Percentiles rank a stretch among this genome's conserved stretches.
Evolutionary conservation across 495 filamentous ascomycete genomes (phyloP).

Genomic region (Talaromyces wortmannii): DNA sequence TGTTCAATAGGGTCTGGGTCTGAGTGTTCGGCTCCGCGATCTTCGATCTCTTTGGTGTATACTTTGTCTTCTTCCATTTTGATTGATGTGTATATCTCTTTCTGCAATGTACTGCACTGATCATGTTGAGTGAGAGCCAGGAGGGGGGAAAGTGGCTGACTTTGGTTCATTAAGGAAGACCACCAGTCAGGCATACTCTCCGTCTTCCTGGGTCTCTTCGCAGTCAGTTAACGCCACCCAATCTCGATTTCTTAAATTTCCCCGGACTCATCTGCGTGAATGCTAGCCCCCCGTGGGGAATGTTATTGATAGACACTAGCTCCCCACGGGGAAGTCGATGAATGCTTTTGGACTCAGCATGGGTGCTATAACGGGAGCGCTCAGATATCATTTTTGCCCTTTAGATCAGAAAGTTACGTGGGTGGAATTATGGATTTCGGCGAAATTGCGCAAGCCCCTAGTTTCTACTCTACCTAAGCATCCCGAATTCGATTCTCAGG

Average conservation of each 20-base stretch:
- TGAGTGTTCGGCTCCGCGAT: not conserved
- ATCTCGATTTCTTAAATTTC: slow-evolving; percentile 1
- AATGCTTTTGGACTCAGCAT: slow-evolving; percentile 1
- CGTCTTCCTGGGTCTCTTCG: not conserved
- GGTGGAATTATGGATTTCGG: slow-evolving; percentile 1
- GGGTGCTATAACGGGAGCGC: not conserved
- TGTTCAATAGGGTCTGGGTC: slow-evolving; percentile 3
- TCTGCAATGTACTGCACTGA: slow-evolving; percentile 1
- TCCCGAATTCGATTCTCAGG: not conserved
- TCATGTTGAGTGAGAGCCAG: not conserved
- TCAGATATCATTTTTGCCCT: not conserved
- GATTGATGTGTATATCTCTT: slow-evolving; percentile 2
- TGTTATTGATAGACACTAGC: not conserved
- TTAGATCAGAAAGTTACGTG: not conserved
- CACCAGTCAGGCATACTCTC: not conserved
- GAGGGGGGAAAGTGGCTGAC: not conserved
- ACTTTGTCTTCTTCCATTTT: slow-evolving; percentile 3
- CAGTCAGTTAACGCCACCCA: not conserved
- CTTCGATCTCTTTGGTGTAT: not conserved
- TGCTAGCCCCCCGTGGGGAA: not conserved
- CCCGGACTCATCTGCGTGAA: not conserved
- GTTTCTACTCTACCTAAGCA: not conserved
- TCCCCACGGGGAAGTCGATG: not conserved
- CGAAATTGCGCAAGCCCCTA: not conserved
- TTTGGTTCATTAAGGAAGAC: slow-evolving; percentile 1